A percentile compares a stretch with the other conserved stretches of the same genome.
Evolutionary conservation across 2,329 filamentous ascomycete genomes (phyloP).

Genomic region (Elsinoe fawcettii): DNA sequence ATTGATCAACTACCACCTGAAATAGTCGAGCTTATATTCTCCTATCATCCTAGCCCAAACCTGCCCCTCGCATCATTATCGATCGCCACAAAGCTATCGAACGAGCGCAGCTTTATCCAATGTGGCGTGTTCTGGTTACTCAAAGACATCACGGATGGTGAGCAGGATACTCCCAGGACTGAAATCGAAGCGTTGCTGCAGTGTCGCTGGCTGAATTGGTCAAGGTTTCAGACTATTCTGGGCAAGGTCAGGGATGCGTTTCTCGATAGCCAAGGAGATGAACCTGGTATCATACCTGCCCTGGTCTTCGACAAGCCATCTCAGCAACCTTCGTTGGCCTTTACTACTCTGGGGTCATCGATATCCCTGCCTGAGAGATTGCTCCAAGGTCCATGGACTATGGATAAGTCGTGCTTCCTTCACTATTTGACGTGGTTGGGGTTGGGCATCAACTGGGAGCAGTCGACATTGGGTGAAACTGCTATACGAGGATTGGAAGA

Average conservation of each 20-base stretch:
- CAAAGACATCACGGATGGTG: conserved; percentile 8
- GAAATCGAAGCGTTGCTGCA: conserved; percentile 26
- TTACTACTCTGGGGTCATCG: conserved; percentile 16
- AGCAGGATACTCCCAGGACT: conserved; percentile 4
- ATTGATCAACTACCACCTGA: conserved; percentile 31
- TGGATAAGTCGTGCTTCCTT: conserved; percentile 21
- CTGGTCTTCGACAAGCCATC: conserved; percentile 16
- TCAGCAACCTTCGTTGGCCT: conserved; percentile 21
- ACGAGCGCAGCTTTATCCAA: conserved; percentile 24
- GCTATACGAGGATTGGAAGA: conserved; percentile 25
- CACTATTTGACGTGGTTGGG: conserved; percentile 16
- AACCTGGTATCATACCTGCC: not conserved
- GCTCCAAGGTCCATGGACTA: conserved; percentile 24
- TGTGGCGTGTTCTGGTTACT: conserved; percentile 19
- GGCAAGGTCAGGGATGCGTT: not conserved
- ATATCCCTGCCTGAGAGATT: conserved; percentile 18
- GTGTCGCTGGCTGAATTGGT: conserved; percentile 30
- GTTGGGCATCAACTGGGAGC: conserved; percentile 15
- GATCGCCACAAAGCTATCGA: conserved; percentile 26
- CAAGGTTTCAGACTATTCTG: conserved; percentile 26
- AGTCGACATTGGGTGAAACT: conserved; percentile 21
- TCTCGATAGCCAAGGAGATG: not conserved
- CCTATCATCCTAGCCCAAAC: conserved; percentile 26
- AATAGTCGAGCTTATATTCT: conserved; percentile 30
- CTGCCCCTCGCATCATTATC: conserved; percentile 26